phyloP scores from a whole-genome alignment of 148 eudicot genomes.

The Rhododendron simsii region DNA sequence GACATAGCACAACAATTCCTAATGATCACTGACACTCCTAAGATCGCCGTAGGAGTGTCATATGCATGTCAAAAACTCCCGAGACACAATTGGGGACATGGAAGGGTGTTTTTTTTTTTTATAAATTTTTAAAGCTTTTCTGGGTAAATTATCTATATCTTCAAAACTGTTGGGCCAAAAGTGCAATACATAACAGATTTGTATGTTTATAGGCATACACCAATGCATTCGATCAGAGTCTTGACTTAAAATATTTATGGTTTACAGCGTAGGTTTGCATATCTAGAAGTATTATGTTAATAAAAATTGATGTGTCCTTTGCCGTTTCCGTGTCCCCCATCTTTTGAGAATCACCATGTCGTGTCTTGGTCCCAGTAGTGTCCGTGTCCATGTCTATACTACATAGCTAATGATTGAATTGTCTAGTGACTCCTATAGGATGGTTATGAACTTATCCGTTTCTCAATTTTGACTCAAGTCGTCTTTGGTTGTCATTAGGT shows the following conservation, averaged over 20 bases:
- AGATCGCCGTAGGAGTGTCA: too few species aligned
- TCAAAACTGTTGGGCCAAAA: too few species aligned
- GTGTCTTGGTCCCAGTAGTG: too few species aligned
- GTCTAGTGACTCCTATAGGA: not conserved
- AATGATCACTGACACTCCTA: not conserved
- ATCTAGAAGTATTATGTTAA: too few species aligned
- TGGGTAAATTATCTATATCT: not conserved
- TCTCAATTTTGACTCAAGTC: not conserved
- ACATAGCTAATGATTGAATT: not conserved
- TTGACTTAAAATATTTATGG: not conserved
- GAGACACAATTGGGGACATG: too few species aligned
- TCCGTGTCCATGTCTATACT: too few species aligned
- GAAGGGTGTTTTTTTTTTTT: too few species aligned
- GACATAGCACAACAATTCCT: not conserved
- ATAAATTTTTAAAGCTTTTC: not conserved
- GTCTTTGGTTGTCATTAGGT: slow-evolving; percentile 25
- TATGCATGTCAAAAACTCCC: too few species aligned
- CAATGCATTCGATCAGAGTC: not conserved
- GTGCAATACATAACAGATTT: too few species aligned
- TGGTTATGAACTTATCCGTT: not conserved
- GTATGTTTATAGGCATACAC: not conserved
- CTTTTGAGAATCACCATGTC: not conserved
- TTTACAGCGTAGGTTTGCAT: not conserved
- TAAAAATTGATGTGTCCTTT: not conserved
- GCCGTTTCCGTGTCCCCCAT: too few species aligned